Evolutionary conservation across 2,329 filamentous ascomycete species (phyloP), one percentile per base, ranked within the genome.

Genomic region (Raffaelea albimanens): DNA sequence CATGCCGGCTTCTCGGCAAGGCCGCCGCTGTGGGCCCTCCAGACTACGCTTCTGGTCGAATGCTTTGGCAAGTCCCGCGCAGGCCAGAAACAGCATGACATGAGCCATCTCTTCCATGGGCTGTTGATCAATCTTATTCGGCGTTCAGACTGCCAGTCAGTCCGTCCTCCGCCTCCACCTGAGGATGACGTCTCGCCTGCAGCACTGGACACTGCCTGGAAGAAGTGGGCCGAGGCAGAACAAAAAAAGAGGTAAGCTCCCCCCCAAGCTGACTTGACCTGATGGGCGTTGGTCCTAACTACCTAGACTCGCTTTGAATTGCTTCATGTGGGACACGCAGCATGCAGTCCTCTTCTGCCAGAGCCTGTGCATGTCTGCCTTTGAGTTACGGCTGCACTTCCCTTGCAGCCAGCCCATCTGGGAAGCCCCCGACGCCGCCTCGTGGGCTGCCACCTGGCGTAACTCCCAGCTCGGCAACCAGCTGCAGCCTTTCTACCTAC

Each of bases 241-340:
- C 46, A 54, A 23, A 54, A 47, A 46, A 54, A 54, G 20, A 23
- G 52, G 39, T 45, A 23, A 29, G 25, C 25, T 29, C 25, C n/a
- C n/a, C n/a, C n/a, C n/a, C n/a, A n/a, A 22, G 22, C 40, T 22
- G 20, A 45, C 40, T 25, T 23, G n/a, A 25, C n/a, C 7, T 29
- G 7, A 7, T 29, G 25, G 13, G 25, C 13, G 7, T 29, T 29
- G 25, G 13, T 29, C 13, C 13, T 29, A n/a, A n/a, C n/a, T n/a
- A n/a, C n/a, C n/a, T n/a, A 48, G 46, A 5, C 50, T 54, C 3
- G 52, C 52, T 1, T 38, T 54, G 13, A 38, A 44, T 25, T 54
- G 50, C 34, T 54, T 54, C 45, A 51, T 54, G 48, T 54, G 52
- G 52, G 52, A 54, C 44, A 54, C 52, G 2, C 50, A 54, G 34